phyloP scores from a whole-genome alignment of 441 rosid species.

The Gossypium gossypioides region DNA sequence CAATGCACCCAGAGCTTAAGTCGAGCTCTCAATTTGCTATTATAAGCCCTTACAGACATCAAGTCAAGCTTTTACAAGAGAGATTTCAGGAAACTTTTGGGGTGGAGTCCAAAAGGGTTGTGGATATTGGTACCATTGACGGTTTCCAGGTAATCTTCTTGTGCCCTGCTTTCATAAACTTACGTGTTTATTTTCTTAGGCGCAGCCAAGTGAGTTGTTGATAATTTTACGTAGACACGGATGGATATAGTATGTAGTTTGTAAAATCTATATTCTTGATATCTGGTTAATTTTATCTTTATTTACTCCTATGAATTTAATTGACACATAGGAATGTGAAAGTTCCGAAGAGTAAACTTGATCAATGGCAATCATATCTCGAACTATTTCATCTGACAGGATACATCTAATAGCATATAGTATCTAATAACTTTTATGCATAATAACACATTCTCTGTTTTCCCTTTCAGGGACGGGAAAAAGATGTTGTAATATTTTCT shows the following conservation, averaged over 20 bases:
- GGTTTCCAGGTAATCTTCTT: constrained; percentile 73
- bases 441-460: neutral
- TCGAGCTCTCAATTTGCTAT: constrained; percentile 83
- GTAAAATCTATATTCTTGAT: neutral
- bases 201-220: neutral
- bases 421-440: neutral
- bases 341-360: neutral
- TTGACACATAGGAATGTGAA: neutral
- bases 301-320: neutral
- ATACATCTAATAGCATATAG: neutral
- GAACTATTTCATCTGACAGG: neutral
- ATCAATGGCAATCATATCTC: neutral
- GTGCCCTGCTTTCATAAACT: neutral
- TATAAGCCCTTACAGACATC: constrained; percentile 78
- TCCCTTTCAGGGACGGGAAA: constrained; percentile 71
- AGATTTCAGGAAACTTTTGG: constrained; percentile 66
- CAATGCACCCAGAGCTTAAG: constrained; percentile 57
- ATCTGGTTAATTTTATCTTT: neutral
- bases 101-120: constrained; percentile 55
- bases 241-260: neutral
- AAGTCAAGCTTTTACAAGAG: constrained; percentile 76
- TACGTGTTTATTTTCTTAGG: neutral
- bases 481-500: constrained; percentile 83
- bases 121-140: constrained; percentile 80
- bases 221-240: neutral